Conservation (phyloP, 176 grass and related monocot genomes). For the Luzula sylvatica region DNA sequence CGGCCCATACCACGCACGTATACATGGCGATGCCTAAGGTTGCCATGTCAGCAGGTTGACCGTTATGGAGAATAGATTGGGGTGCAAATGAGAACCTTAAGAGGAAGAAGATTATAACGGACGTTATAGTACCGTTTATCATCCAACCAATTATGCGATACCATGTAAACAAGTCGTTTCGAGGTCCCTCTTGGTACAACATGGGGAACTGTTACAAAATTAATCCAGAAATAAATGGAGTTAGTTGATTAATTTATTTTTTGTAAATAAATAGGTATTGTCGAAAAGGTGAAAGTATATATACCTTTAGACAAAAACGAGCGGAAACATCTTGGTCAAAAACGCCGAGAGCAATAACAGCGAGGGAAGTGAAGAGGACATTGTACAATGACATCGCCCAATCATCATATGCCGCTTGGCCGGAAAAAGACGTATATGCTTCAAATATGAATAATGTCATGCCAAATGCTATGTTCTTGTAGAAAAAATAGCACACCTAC, state of each 20-base stretch:
- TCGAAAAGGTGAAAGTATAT: background rate
- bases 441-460: slow-evolving; percentile 76
- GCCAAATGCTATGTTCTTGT: slow-evolving; percentile 91
- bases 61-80: slow-evolving; percentile 41
- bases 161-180: slow-evolving; percentile 76
- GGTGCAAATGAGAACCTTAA: slow-evolving; percentile 15
- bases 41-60: slow-evolving; percentile 32
- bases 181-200: slow-evolving; percentile 88
- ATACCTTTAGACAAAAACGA: slow-evolving; percentile 71
- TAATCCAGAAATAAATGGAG: background rate
- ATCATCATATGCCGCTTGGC: slow-evolving; percentile 56
- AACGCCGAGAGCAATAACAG: slow-evolving; percentile 73
- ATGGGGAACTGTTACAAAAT: slow-evolving; percentile 56
- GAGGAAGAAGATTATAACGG: slow-evolving; percentile 63
- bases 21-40: slow-evolving; percentile 41
- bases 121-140: slow-evolving; percentile 37
- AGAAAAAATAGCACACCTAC: slow-evolving; percentile 97
- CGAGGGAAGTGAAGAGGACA: slow-evolving; percentile 71
- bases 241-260: background rate
- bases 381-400: slow-evolving; percentile 60
- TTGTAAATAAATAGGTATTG: background rate
- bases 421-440: slow-evolving; percentile 51
- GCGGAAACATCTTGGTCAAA: slow-evolving; percentile 85
- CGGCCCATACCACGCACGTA: slow-evolving; percentile 68
- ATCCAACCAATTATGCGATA: slow-evolving; percentile 65